Conservation (phyloP, 2,329 filamentous ascomycete species). For the Cordyceps cateniannulata region DNA sequence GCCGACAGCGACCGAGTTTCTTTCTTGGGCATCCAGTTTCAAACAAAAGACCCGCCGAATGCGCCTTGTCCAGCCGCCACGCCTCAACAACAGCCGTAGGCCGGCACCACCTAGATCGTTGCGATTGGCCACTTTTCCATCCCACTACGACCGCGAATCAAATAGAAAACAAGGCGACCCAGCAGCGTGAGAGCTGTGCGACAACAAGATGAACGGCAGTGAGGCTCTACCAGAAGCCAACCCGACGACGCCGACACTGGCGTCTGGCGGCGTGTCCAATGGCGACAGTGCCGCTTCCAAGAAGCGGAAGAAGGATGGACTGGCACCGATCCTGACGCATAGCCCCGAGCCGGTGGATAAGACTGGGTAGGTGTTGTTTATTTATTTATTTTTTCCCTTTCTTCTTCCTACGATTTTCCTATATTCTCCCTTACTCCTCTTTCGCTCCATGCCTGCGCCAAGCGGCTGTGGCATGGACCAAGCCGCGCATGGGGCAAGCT, state of each 20-base stretch:
- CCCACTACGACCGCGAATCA: not conserved
- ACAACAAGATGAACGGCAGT: slow-evolving; percentile 22
- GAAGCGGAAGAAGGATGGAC: slow-evolving; percentile 68
- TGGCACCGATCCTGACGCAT: slow-evolving; percentile 73
- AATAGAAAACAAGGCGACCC: not conserved
- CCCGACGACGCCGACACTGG: slow-evolving; percentile 9
- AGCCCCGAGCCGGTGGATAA: slow-evolving; percentile 35
- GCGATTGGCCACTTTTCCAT: not conserved
- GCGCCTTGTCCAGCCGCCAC: not conserved
- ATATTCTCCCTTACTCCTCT: not conserved
- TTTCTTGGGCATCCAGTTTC: not conserved
- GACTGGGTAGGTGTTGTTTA: slow-evolving; percentile 29
- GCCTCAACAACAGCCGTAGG: not conserved
- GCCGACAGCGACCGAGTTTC: not conserved
- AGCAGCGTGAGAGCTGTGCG: not conserved
- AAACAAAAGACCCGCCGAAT: not conserved
- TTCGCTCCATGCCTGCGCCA: not conserved
- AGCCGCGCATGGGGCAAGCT: not conserved
- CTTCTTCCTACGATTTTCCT: not conserved
- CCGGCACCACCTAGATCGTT: not conserved
- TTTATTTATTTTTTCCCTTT: not conserved
- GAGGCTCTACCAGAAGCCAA: slow-evolving; percentile 20
- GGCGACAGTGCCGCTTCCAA: slow-evolving; percentile 37
- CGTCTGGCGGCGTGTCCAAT: slow-evolving; percentile 22
- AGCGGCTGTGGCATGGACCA: not conserved